A percentile compares a stretch with the other conserved stretches of the same genome.
These are phyloP conservation scores for Blastobotrys illinoisensis DNA, from an alignment of 1,139 yeast species.

Conservation along the genomic window DNA sequence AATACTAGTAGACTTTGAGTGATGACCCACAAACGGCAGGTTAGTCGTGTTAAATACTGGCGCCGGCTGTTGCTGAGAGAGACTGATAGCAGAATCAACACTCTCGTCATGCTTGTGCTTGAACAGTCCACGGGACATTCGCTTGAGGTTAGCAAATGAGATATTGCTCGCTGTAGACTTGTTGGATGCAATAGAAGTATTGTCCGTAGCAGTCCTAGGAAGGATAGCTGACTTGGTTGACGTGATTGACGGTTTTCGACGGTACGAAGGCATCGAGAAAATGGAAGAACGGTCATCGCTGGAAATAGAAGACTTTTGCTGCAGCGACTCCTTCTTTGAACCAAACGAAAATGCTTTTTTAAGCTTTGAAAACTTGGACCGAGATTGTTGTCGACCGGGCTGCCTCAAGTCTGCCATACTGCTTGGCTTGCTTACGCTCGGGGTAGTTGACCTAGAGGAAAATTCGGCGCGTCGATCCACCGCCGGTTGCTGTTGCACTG, in stretches of 20 bases:
- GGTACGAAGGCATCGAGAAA: slow-evolving; percentile 7
- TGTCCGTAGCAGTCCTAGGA: slow-evolving; percentile 18
- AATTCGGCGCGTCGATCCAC: not conserved
- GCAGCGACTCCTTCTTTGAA: slow-evolving; percentile 3
- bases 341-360: slow-evolving; percentile 27
- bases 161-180: slow-evolving; percentile 25
- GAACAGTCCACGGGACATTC: slow-evolving; percentile 15
- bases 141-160: slow-evolving; percentile 26
- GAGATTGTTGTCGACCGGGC: not conserved
- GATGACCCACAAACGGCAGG: not conserved
- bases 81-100: not conserved
- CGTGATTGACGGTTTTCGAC: slow-evolving; percentile 11
- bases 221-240: slow-evolving; percentile 15
- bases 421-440: not conserved
- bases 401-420: not conserved
- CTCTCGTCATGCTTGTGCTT: slow-evolving; percentile 3
- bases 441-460: not conserved
- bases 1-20: not conserved
- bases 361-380: slow-evolving; percentile 8
- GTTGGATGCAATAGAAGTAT: slow-evolving; percentile 22
- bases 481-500: not conserved
- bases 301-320: not conserved
- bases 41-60: slow-evolving; percentile 1
- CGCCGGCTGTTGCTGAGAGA: slow-evolving; percentile 5
- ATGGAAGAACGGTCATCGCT: slow-evolving; percentile 9